Evolutionary conservation across 2,329 filamentous ascomycete species (phyloP).

Genomic region (Hypomyces rosellus): DNA sequence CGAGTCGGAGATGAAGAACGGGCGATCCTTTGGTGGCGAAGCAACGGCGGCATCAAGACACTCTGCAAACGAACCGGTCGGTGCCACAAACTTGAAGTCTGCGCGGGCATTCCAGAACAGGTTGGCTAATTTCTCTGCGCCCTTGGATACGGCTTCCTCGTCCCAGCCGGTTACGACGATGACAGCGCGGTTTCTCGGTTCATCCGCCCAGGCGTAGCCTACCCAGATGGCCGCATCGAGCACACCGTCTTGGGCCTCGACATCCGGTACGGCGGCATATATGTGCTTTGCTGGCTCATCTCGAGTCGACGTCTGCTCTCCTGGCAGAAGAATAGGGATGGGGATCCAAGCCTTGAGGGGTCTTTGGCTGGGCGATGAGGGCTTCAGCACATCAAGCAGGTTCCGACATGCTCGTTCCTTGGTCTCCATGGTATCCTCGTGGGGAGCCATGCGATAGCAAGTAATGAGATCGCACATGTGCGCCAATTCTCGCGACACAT

Average conservation of each 20-base stretch:
- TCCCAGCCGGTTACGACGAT: slow-evolving; percentile 49
- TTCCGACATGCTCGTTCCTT: slow-evolving; percentile 46
- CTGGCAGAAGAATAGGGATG: slow-evolving; percentile 44
- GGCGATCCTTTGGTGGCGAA: slow-evolving; percentile 28
- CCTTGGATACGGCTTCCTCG: slow-evolving; percentile 26
- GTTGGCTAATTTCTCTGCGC: slow-evolving; percentile 39
- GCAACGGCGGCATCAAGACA: slow-evolving; percentile 41
- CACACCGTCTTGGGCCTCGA: slow-evolving; percentile 35
- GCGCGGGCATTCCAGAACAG: slow-evolving; percentile 41
- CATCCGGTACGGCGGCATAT: slow-evolving; percentile 39
- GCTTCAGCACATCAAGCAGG: slow-evolving; percentile 34
- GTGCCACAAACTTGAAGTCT: slow-evolving; percentile 46
- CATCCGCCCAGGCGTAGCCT: slow-evolving; percentile 51
- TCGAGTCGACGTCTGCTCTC: slow-evolving; percentile 49
- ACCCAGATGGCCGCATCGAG: slow-evolving; percentile 50
- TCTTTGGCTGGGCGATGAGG: slow-evolving; percentile 19
- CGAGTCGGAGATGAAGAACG: slow-evolving; percentile 50
- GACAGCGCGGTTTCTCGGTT: slow-evolving; percentile 43
- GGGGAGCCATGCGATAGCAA: slow-evolving; percentile 47
- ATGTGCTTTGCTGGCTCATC: slow-evolving; percentile 45
- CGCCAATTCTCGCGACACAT: slow-evolving; percentile 42
- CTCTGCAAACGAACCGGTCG: slow-evolving; percentile 39
- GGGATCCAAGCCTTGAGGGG: slow-evolving; percentile 48
- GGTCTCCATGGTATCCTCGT: slow-evolving; percentile 44
- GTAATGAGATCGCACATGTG: slow-evolving; percentile 47